These are phyloP conservation scores for Clarireedia monteithiana DNA, from an alignment of 2,329 filamentous ascomycete species.

Conservation along the genomic window DNA sequence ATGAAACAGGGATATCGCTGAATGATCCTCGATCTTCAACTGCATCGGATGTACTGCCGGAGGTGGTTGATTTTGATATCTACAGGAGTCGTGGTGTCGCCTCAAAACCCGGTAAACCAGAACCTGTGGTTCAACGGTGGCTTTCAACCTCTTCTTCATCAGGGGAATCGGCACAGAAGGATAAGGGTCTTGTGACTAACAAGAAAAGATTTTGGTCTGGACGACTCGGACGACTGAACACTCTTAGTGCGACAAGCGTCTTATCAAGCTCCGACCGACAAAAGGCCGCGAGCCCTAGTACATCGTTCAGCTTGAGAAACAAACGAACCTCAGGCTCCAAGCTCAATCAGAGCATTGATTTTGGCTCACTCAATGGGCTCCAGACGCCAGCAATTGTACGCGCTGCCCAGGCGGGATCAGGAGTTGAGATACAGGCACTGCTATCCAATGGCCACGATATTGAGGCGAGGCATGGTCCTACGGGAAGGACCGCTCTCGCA, in stretches of 20 bases:
- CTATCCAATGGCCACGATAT: not conserved
- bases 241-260: not conserved
- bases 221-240: not conserved
- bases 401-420: not conserved
- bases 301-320: not conserved
- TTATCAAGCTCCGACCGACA: not conserved
- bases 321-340: not conserved
- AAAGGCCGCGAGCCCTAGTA: not conserved
- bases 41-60: not conserved
- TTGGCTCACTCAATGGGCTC: not conserved
- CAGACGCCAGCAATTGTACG: not conserved
- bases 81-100: not conserved
- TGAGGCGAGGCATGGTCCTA: not conserved
- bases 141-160: constrained; percentile 2
- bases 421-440: not conserved
- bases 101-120: not conserved
- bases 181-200: not conserved
- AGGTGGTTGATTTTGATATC: constrained; percentile 1
- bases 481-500: not conserved
- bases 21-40: not conserved
- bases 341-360: not conserved
- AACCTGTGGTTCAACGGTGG: not conserved
- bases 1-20: not conserved
- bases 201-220: not conserved
- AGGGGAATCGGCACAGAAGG: not conserved